Percentiles rank a stretch among this genome's conserved stretches.
phyloP scores from a whole-genome alignment of 257 asterid species.

The Solanum sitiens region DNA sequence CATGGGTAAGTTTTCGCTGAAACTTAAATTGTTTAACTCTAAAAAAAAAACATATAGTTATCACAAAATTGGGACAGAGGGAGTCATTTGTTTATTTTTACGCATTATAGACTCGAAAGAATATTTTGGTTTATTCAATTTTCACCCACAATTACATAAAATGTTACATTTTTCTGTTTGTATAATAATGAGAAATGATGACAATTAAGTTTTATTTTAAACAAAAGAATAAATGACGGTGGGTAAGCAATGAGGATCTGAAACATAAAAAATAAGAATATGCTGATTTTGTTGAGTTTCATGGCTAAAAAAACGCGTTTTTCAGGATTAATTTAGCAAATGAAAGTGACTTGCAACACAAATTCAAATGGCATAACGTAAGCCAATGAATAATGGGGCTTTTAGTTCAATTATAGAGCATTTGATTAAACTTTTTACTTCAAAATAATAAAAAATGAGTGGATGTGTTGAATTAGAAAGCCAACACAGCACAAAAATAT shows the following conservation, averaged over 20 bases:
- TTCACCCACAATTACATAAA: neutral
- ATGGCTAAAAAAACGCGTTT: neutral
- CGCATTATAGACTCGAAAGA: neutral
- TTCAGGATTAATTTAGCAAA: neutral
- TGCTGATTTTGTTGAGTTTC: neutral
- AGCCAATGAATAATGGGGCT: neutral
- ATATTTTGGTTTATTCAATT: neutral
- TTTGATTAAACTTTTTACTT: neutral
- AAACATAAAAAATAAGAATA: neutral
- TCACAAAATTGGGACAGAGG: too few species aligned
- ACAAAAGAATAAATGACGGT: neutral
- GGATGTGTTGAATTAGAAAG: neutral
- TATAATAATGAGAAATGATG: neutral
- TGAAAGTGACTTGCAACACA: neutral
- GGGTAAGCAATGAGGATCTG: neutral
- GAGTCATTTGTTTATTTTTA: too few species aligned
- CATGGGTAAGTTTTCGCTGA: rapidly evolving
- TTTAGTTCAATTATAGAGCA: neutral
- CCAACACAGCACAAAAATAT: neutral
- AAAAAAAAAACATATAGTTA: too few species aligned
- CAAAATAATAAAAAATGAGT: neutral
- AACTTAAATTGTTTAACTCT: too few species aligned
- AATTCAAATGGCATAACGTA: neutral
- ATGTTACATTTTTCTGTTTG: neutral
- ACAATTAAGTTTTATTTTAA: neutral